Base-by-base conservation (phyloP, 2,329 filamentous ascomycete genomes). In the Pyrenophora seminiperda region DNA sequence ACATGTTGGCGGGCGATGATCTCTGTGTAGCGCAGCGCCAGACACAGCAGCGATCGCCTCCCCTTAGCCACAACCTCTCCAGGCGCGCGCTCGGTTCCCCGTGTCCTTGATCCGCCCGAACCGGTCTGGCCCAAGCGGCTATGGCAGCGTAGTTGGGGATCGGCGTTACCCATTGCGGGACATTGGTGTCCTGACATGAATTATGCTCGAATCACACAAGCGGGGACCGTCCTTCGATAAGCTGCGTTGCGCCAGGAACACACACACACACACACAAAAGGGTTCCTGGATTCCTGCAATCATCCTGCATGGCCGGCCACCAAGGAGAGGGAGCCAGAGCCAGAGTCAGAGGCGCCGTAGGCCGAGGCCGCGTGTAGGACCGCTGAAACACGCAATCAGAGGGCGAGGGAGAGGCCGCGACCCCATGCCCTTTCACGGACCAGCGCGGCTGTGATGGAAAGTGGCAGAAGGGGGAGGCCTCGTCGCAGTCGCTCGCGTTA, bases 11-110 rank as follows among this genome's bases (percentile, higher is more conserved):
- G 49, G 32, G 30, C 47, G 58, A 49, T 47, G 56, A 66, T 61
- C 50, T 37, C 44, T 48, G 54, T 54, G 54, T 53, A 45, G 50
- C 45, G 54, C 47, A 29, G 34, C 46, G 49, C 47, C 49, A 32
- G 47, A 44, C 31, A 53, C 34, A 44, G 53, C 58, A 62, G 51
- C 54, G 62, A 69, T 68, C 61, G 60, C 6, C 58, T 58, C 44
- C 49, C 44, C 50, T 58, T 54, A 54, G 55, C 54, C 50, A 59
- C 50, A 34, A 34, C 53, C 53, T 56, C 56, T 60, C 57, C 59
- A 61, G 58, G 54, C 55, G 52, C 50, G 50, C 59, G 60, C 56
- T 62, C 56, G 56, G 62, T 54, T 60, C 55, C 54, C 54, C 57
- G 54, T 58, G 42, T 49, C 40, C 53, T 53, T 54, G 61, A 53